phyloP scores from a whole-genome alignment of 78 protist genomes.

The Fonticula alba region DNA sequence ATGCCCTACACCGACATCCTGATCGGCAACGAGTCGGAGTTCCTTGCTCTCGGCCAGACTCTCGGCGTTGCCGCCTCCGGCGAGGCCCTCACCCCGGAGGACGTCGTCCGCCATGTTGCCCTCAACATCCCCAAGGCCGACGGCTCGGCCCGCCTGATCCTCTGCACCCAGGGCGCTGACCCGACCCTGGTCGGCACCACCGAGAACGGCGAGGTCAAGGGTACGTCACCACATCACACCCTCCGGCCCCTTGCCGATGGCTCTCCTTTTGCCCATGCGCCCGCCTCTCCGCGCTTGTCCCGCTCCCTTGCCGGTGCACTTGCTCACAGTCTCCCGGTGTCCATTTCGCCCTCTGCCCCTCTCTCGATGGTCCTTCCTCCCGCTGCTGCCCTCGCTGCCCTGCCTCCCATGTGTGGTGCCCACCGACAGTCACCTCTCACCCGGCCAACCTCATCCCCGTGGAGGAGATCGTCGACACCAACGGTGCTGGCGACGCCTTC shows the following conservation, averaged over 20 bases:
- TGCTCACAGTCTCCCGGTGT: not conserved
- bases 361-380: not conserved
- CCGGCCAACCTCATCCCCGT: constrained; percentile 15
- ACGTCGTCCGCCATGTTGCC: constrained; percentile 51
- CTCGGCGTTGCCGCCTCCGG: too few species aligned
- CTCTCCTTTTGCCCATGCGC: not conserved
- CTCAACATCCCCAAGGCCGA: constrained; percentile 35
- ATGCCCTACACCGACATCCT: constrained; percentile 69
- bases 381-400: not conserved
- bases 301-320: not conserved
- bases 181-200: constrained; percentile 53
- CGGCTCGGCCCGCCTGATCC: constrained; percentile 45
- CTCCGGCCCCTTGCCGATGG: not conserved
- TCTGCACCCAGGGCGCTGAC: constrained; percentile 84
- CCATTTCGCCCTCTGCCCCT: not conserved
- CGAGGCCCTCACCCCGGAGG: not conserved
- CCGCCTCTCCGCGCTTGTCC: not conserved
- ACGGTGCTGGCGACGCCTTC: constrained; percentile 96
- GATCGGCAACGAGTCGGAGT: constrained; percentile 87
- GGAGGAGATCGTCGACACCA: constrained; percentile 78
- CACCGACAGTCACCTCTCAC: constrained; percentile 12
- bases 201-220: constrained; percentile 13
- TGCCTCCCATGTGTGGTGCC: not conserved
- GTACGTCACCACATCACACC: not conserved
- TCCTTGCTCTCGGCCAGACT: constrained; percentile 34